Evolutionary conservation across 2,329 filamentous ascomycete genomes (phyloP).

Genomic region (Nemania sp.): DNA sequence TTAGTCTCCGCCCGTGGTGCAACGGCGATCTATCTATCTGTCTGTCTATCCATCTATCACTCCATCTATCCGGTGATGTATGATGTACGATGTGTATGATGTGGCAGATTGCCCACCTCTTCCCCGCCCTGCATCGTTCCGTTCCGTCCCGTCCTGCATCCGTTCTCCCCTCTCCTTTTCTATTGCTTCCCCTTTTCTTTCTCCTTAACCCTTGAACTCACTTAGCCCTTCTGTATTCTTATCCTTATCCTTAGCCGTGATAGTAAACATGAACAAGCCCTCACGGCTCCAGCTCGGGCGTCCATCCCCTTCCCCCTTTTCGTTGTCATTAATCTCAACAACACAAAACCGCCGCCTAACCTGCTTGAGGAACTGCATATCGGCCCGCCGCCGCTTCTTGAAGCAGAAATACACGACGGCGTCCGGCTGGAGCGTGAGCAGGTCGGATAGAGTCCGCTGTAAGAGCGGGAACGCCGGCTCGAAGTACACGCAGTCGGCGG

Average conservation of each 20-base stretch:
- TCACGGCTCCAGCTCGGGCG: constrained; percentile 59
- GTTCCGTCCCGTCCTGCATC: too few species aligned
- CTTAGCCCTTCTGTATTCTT: neutral
- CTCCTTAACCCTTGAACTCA: too few species aligned
- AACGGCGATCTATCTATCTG: too few species aligned
- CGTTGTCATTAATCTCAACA: constrained; percentile 64
- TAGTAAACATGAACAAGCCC: constrained; percentile 63
- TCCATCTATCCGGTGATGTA: too few species aligned
- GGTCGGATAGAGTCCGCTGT: constrained; percentile 72
- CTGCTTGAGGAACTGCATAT: constrained; percentile 73
- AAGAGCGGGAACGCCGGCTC: constrained; percentile 92
- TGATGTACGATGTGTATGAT: too few species aligned
- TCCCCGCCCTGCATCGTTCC: too few species aligned
- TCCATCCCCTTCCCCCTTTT: too few species aligned
- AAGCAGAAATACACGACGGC: constrained; percentile 81
- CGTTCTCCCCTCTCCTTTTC: neutral
- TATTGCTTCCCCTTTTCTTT: neutral
- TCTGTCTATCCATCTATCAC: too few species aligned
- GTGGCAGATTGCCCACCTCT: too few species aligned
- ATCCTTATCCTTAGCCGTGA: constrained; percentile 36
- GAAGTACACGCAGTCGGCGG: constrained; percentile 96
- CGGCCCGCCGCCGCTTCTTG: constrained; percentile 85
- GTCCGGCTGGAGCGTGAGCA: constrained; percentile 72
- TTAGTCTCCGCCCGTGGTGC: too few species aligned
- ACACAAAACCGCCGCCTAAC: constrained; percentile 69